Conservation (phyloP, 352 stramenopile species). For the Globisporangium cederbergense region DNA sequence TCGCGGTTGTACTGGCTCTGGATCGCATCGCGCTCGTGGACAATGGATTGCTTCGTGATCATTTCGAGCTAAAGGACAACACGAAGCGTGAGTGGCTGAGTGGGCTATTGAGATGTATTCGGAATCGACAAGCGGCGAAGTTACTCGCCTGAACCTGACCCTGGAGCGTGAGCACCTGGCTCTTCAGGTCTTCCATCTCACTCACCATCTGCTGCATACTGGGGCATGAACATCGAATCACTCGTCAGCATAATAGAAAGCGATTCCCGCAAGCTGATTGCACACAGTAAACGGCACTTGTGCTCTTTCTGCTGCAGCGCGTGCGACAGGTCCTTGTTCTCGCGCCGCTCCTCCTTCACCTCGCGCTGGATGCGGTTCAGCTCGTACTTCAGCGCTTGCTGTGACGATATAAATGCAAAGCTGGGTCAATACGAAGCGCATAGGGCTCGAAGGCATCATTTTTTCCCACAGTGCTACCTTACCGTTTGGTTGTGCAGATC, state of each 20-base stretch:
- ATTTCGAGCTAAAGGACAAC: constrained; percentile 32
- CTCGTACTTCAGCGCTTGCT: constrained; percentile 34
- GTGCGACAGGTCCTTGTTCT: constrained; percentile 29
- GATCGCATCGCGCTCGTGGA: constrained; percentile 40
- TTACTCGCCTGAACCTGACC: constrained; percentile 45
- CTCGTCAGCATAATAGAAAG: not conserved
- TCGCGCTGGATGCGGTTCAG: constrained; percentile 31
- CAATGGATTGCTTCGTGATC: constrained; percentile 40
- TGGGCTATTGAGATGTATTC: not conserved
- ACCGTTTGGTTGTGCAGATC: constrained; percentile 27
- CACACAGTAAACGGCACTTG: not conserved
- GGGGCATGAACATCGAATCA: not conserved
- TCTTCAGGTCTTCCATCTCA: constrained; percentile 34
- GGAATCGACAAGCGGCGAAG: no score
- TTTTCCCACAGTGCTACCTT: not conserved
- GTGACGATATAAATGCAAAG: not conserved
- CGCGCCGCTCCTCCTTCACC: constrained; percentile 25
- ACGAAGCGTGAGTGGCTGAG: not conserved
- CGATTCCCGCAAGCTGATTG: not conserved
- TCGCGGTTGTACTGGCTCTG: constrained; percentile 34
- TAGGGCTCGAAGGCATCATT: not conserved
- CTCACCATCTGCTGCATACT: constrained; percentile 27
- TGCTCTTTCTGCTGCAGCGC: constrained; percentile 39
- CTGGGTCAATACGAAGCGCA: not conserved
- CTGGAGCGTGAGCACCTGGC: constrained; percentile 38